phyloP scores from a whole-genome alignment of 768 basidiomycete genomes.

The Xerocomellus intermedius region DNA sequence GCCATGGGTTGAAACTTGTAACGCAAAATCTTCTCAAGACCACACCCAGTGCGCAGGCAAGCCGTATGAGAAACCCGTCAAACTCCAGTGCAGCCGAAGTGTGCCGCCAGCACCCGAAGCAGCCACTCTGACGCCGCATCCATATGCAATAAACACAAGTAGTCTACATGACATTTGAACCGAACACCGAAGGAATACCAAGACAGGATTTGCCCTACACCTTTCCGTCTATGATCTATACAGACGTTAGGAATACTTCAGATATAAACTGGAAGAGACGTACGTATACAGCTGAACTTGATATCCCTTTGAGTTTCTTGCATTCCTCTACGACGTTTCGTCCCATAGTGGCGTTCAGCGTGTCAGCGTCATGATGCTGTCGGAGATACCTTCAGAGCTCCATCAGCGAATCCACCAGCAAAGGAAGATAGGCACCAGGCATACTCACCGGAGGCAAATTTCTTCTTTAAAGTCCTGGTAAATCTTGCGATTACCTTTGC shows the following conservation, averaged over 20 bases:
- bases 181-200: not conserved
- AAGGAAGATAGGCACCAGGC: not conserved
- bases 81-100: not conserved
- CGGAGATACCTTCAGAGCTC: conserved; percentile 54
- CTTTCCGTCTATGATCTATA: conserved; percentile 24
- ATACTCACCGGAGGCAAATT: conserved; percentile 57
- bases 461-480: conserved; percentile 81
- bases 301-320: conserved; percentile 54
- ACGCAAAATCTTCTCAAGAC: not conserved
- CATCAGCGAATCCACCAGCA: not conserved
- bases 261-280: not conserved
- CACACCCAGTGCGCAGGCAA: not conserved
- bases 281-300: conserved; percentile 34
- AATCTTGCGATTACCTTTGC: conserved; percentile 72
- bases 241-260: not conserved
- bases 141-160: no score
- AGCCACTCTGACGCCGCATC: no score
- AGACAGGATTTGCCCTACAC: conserved; percentile 5
- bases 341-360: conserved; percentile 49
- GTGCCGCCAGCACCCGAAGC: no score
- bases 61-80: not conserved
- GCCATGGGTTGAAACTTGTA: no score
- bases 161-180: no score
- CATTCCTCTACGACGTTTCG: conserved; percentile 61
- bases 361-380: conserved; percentile 49